Evolutionary conservation across 2,329 filamentous ascomycete species (phyloP), one percentile per base, ranked within the genome.

Genomic region (Pseudonectria foliicola): DNA sequence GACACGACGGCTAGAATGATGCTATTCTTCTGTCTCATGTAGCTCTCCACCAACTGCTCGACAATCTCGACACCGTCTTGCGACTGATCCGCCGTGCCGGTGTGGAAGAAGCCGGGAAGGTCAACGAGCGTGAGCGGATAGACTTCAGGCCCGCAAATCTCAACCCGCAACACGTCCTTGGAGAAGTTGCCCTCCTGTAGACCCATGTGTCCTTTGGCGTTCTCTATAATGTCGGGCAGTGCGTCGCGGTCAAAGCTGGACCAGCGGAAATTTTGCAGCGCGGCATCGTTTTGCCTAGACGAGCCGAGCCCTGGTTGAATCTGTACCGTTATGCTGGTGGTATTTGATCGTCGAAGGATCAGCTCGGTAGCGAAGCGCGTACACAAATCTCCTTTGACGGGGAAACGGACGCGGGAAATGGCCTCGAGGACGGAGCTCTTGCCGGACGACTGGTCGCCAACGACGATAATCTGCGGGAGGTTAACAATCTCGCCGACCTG

Each of bases 381-480:
- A 48, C 75, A 80, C 0, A 75, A 37, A 15, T 60, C 68, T 11
- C 69, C 68, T 5, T 77, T 71, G 10, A 68, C 59, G 0, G 75
- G 72, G 30, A 82, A 81, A 0, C 67, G 66, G 2, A 84, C 70
- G 8, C 71, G 67, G 0, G 76, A 75, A 30, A 83, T 74, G 0
- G 77, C 78, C 43, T 82, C 73, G 0, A 82, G 65, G 0, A 81
- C 74, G 0, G 75, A 80, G n/a, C 70, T 77, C 49, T 82, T 82
- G 3, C 77, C 77, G 1, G 70, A 69, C 0, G 71, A 77, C 37
- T 77, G 73, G 35, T 77, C 70, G 4, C 78, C 76, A 18, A 73
- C 72, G 4, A 80, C 75, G 4, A 80, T 66, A 25, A 77, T 62
- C 44, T 75, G 69, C 2, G 73, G 72, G 0, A 74, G 56, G 25